phyloP scores from a whole-genome alignment of 169 alveolate species.

The Sarcocystis neurona region DNA sequence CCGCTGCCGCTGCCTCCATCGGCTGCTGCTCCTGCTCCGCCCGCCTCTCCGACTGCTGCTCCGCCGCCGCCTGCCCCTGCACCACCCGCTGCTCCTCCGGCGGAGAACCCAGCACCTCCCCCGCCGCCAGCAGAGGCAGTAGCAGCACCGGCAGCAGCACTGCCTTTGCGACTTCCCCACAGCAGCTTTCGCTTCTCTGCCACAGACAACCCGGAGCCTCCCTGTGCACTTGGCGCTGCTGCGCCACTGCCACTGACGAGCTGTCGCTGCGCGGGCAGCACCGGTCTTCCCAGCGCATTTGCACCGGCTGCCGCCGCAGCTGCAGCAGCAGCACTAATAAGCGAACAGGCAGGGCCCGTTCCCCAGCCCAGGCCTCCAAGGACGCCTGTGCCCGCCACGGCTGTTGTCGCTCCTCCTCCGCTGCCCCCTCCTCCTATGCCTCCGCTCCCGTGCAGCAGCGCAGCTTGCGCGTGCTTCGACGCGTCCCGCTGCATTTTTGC shows the following conservation, averaged over 20 bases:
- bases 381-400: background rate
- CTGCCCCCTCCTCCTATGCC: background rate
- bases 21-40: slow-evolving; percentile 29
- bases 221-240: background rate
- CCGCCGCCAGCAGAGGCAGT: background rate
- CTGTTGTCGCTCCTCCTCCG: background rate
- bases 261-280: background rate
- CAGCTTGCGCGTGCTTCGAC: background rate
- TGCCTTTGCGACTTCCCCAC: slow-evolving; percentile 7
- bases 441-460: background rate
- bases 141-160: background rate
- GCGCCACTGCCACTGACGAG: background rate
- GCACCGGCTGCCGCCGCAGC: slow-evolving; percentile 25
- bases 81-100: slow-evolving; percentile 28
- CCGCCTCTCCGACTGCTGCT: background rate
- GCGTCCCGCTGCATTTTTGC: background rate
- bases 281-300: background rate
- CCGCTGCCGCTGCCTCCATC: background rate
- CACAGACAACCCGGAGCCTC: slow-evolving; percentile 27
- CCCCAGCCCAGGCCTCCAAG: background rate
- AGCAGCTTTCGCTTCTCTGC: slow-evolving; percentile 45
- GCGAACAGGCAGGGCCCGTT: background rate
- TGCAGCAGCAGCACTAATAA: background rate
- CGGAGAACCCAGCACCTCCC: background rate
- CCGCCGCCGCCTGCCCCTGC: slow-evolving; percentile 4